phyloP scores from a whole-genome alignment of 1,284 basidiomycete genomes.

The Phlebopus sp. region DNA sequence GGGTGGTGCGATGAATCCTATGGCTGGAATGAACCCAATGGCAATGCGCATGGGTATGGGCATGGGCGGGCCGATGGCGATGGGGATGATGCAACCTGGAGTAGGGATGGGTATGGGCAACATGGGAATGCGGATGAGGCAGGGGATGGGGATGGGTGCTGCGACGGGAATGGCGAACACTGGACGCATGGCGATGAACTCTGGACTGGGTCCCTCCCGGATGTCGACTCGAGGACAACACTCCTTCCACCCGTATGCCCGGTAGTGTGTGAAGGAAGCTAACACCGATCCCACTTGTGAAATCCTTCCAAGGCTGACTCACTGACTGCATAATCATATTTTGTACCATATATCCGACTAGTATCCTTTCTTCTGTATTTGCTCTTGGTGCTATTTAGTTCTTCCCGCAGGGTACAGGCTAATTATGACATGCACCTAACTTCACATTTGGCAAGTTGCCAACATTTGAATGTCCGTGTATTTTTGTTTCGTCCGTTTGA shows the following conservation, averaged over 20 bases:
- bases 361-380: conserved; percentile 7
- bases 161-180: conserved; percentile 36
- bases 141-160: conserved; percentile 30
- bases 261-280: conserved; percentile 24
- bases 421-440: too few relatives aligned
- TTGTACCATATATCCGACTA: conserved; percentile 34
- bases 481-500: too few relatives aligned
- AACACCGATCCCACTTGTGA: neutral
- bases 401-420: neutral
- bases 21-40: conserved; percentile 17
- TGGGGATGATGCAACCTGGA: conserved; percentile 31
- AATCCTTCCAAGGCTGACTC: neutral
- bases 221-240: conserved; percentile 56
- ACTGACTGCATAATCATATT: conserved; percentile 10
- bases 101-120: conserved; percentile 26
- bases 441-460: too few relatives aligned
- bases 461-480: too few relatives aligned
- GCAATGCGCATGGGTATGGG: conserved; percentile 33
- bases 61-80: conserved; percentile 36
- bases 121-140: conserved; percentile 33
- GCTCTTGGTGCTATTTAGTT: conserved; percentile 18
- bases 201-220: conserved; percentile 53
- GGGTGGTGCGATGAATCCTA: conserved; percentile 29
- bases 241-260: conserved; percentile 60
- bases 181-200: conserved; percentile 37